Evolutionary conservation across 768 basidiomycete genomes (phyloP).

Genomic region (Tephrocybe sp.): DNA sequence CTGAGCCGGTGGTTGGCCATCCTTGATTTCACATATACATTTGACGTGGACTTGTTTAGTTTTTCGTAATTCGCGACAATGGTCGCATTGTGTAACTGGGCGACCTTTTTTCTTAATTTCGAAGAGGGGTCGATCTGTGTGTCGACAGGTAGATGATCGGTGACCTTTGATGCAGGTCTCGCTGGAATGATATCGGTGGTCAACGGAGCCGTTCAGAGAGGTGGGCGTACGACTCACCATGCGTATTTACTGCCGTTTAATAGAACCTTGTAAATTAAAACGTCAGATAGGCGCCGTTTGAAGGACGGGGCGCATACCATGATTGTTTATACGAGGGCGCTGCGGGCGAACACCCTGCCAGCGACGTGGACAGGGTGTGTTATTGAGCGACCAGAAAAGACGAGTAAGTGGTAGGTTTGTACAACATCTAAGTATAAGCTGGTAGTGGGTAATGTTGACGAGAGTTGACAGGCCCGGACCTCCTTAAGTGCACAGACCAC

Average conservation of each 20-base stretch:
- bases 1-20: constrained; percentile 55
- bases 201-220: constrained; percentile 8
- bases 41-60: constrained; percentile 85
- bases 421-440: constrained; percentile 43
- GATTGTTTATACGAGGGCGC: constrained; percentile 6
- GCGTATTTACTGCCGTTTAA: constrained; percentile 80
- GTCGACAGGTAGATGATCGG: constrained; percentile 85
- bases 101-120: constrained; percentile 94
- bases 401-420: constrained; percentile 37
- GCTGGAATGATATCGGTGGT: constrained; percentile 37
- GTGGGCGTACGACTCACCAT: constrained; percentile 52
- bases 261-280: constrained; percentile 48
- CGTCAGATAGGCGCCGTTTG: not conserved
- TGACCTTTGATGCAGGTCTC: constrained; percentile 96
- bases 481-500: constrained; percentile 42
- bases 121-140: constrained; percentile 84
- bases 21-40: constrained; percentile 80
- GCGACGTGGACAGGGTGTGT: constrained; percentile 54
- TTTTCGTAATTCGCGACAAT: constrained; percentile 84
- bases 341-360: constrained; percentile 45
- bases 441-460: constrained; percentile 45
- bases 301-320: constrained; percentile 13
- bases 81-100: constrained; percentile 87
- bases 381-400: constrained; percentile 43
- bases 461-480: constrained; percentile 49